phyloP scores from a whole-genome alignment of 371 early-diverging fungal genomes.

The Saksenaea vasiformis region DNA sequence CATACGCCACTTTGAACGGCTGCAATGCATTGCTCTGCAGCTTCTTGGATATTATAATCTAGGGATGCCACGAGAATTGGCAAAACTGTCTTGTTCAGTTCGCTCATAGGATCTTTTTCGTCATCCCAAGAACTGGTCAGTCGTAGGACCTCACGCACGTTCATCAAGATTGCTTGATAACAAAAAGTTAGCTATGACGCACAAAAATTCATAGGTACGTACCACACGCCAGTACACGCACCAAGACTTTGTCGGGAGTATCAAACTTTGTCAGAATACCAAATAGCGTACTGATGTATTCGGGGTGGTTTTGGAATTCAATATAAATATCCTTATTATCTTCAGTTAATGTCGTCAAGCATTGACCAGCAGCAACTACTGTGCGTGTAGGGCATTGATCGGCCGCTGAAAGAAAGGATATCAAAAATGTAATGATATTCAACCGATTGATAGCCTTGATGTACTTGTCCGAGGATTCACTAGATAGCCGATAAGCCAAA shows the following conservation, averaged over 20 bases:
- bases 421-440: slow-evolving; percentile 65
- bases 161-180: slow-evolving; percentile 41
- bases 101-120: slow-evolving; percentile 31
- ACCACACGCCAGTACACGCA: slow-evolving; percentile 61
- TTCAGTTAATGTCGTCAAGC: slow-evolving; percentile 82
- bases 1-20: slow-evolving; percentile 52
- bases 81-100: slow-evolving; percentile 51
- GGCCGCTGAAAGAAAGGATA: slow-evolving; percentile 65
- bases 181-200: background rate
- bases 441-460: slow-evolving; percentile 68
- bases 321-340: slow-evolving; percentile 68
- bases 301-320: slow-evolving; percentile 62
- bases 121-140: slow-evolving; percentile 39
- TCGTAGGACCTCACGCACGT: slow-evolving; percentile 42
- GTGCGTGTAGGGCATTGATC: slow-evolving; percentile 63
- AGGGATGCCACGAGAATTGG: slow-evolving; percentile 59
- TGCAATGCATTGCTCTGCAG: slow-evolving; percentile 49
- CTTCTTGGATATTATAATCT: slow-evolving; percentile 62
- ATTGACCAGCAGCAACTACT: slow-evolving; percentile 80
- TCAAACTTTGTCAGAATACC: slow-evolving; percentile 45
- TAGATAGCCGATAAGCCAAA: slow-evolving; percentile 13
- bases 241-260: slow-evolving; percentile 45
- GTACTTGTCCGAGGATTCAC: slow-evolving; percentile 69
- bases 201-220: slow-evolving; percentile 10
- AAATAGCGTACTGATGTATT: slow-evolving; percentile 55